A percentile compares a stretch with the other conserved stretches of the same genome.
Evolutionary conservation across 345 rosid species (phyloP).

Genomic region (Luvunga scandens): DNA sequence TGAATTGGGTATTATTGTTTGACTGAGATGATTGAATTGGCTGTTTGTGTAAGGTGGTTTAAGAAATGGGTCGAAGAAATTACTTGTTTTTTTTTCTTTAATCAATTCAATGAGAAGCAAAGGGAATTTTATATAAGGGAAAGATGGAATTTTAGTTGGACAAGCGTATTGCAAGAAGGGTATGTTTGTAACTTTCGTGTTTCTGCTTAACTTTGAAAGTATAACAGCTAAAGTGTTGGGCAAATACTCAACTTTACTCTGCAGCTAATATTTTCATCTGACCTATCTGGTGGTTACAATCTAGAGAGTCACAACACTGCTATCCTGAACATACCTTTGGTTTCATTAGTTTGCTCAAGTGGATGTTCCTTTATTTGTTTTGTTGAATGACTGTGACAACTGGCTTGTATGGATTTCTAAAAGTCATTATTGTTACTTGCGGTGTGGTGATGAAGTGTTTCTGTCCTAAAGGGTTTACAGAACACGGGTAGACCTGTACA

Average conservation of each 20-base stretch:
- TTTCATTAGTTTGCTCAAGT: background rate
- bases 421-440: background rate
- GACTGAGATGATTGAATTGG: constrained; percentile 11
- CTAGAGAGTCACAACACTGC: too few species aligned
- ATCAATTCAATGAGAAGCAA: background rate
- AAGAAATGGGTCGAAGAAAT: background rate
- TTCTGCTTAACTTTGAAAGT: too few species aligned
- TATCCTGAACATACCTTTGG: background rate
- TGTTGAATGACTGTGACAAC: background rate
- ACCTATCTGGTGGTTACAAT: too few species aligned
- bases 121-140: background rate
- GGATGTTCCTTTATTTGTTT: background rate
- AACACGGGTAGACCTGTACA: background rate
- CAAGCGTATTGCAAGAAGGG: too few species aligned
- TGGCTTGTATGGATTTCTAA: background rate
- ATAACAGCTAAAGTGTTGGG: too few species aligned
- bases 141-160: background rate
- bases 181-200: too few species aligned
- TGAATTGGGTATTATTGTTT: background rate
- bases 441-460: background rate
- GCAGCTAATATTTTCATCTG: too few species aligned
- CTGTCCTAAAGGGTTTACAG: background rate
- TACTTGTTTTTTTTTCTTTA: background rate
- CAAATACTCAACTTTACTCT: too few species aligned
- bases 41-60: background rate